These are phyloP conservation scores for Hypoxylon fragiforme DNA, from an alignment of 495 filamentous ascomycete species.

Conservation along the genomic window DNA sequence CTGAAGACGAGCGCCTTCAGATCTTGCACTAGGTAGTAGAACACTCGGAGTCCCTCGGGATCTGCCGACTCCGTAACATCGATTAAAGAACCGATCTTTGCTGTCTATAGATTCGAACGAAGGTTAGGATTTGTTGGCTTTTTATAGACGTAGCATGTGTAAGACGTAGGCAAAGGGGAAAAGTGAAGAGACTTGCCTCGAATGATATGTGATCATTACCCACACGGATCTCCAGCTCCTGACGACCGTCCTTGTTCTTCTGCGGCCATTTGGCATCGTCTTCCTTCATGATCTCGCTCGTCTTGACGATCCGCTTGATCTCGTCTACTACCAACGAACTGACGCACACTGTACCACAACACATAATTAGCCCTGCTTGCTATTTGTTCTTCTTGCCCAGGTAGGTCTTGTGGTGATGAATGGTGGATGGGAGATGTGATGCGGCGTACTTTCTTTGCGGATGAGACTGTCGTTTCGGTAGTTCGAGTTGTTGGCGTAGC, in stretches of 20 bases:
- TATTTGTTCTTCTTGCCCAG: constrained; percentile 8
- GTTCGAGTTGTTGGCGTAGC: constrained; percentile 99
- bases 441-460: constrained; percentile 91
- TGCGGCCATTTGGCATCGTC: constrained; percentile 99
- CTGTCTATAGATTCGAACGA: constrained; percentile 66
- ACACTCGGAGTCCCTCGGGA: constrained; percentile 96
- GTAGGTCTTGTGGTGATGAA: neutral
- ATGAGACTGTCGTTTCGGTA: constrained; percentile 99
- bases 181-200: constrained; percentile 65
- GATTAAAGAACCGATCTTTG: constrained; percentile 96
- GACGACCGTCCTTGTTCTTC: constrained; percentile 98
- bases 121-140: constrained; percentile 31
- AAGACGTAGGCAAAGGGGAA: neutral
- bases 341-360: constrained; percentile 97
- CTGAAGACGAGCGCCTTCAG: constrained; percentile 97
- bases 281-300: constrained; percentile 99
- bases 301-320: constrained; percentile 95
- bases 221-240: constrained; percentile 93
- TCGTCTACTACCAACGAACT: constrained; percentile 90
- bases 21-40: constrained; percentile 99
- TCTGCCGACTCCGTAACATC: constrained; percentile 96
- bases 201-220: constrained; percentile 98
- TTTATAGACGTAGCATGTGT: neutral
- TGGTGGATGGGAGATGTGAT: neutral
- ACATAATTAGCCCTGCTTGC: too few species aligned